Base-by-base conservation (phyloP, 495 filamentous ascomycete genomes). In the Talaromyces ruber region DNA sequence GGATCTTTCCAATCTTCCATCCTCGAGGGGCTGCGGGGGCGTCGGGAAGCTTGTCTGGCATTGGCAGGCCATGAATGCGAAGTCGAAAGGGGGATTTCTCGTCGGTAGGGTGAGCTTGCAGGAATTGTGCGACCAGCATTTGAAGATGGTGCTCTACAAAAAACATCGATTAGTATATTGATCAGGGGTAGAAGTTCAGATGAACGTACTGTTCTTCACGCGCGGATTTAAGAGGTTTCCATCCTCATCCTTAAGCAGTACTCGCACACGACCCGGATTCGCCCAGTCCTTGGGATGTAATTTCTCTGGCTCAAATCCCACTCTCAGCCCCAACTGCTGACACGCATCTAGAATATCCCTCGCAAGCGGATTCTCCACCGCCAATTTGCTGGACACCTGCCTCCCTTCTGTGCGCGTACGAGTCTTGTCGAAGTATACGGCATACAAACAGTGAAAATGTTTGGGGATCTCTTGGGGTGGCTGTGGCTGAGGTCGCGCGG, bases 241-340 rank as follows among this genome's bases (percentile, higher is more conserved):
- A 58, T 73, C 64, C 58, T 80, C 74, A 59, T 83, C 76, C 71
- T 90, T 90, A 16, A 97, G 74, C 66, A 84, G 74, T 22, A 97
- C 84, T 57, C 90, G 82, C 65, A 98, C 92, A 28, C 94, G 81
- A 0, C 94, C 94, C 12, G 94, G 94, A 76, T 98, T 98, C 34
- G 87, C 88, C 94, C 94, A 98, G 75, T 98, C 94, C 74, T 93
- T 92, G 0, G 94, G 94, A 76, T 98, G 94, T 52, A 86, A 79
- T 76, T 96, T 97, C 66, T 87, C 88, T 0, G 93, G 92, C 73
- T 98, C 94, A 71, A 97, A 87, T 5, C 92, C 88, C 30, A 87
- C 85, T 29, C 84, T 81, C 62, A 97, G 73, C 5, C 88, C 86
- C 47, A 97, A 78, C 62, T 74, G 74, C 21, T 86, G 85, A 67